Evolutionary conservation across 768 basidiomycete genomes (phyloP).

Genomic region (Boletus edulis): DNA sequence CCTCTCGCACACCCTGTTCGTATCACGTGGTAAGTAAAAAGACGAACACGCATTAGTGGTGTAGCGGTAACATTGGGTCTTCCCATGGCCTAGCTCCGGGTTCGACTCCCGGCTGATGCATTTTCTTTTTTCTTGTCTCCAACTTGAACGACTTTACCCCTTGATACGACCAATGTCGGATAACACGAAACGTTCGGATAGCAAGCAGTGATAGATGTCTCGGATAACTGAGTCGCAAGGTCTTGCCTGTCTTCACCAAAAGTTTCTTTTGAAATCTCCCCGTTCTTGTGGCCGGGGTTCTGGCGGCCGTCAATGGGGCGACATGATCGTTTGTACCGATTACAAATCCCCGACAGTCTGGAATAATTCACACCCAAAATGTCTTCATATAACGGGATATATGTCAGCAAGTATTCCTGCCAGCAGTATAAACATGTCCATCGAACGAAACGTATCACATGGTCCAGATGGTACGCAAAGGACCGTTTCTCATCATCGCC

Average conservation of each 20-base stretch:
- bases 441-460: conserved; percentile 10
- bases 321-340: too few relatives aligned
- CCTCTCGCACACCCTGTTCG: too few relatives aligned
- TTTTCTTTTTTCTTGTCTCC: not conserved
- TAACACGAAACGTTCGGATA: too few relatives aligned
- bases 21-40: too few relatives aligned
- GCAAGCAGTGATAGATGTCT: not conserved
- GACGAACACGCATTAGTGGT: conserved; percentile 42
- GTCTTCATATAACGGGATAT: not conserved
- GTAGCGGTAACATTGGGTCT: conserved; percentile 88
- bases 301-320: too few relatives aligned
- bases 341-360: too few relatives aligned
- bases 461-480: conserved; percentile 9
- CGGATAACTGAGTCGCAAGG: too few relatives aligned
- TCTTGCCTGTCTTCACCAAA: too few relatives aligned
- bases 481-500: not conserved
- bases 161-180: too few relatives aligned
- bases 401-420: conserved; percentile 1
- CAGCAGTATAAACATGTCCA: conserved; percentile 11
- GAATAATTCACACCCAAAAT: not conserved
- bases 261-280: too few relatives aligned
- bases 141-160: too few relatives aligned
- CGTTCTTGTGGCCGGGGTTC: too few relatives aligned
- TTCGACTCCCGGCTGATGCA: conserved; percentile 60
- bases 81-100: conserved; percentile 70